Evolutionary conservation across 306 rosid species (phyloP).

Genomic region (Echinosophora koreensis): DNA sequence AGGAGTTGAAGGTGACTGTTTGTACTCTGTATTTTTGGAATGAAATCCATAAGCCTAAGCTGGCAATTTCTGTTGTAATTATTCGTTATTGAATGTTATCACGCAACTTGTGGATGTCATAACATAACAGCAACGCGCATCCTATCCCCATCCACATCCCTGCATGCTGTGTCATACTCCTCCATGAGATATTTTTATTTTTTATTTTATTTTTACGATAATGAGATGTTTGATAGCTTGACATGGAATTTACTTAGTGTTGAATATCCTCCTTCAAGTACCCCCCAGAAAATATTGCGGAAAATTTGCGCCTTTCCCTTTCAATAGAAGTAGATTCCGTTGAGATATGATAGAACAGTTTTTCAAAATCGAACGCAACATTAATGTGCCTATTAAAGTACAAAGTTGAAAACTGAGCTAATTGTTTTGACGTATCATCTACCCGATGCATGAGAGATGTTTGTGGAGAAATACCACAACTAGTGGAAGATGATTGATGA

Average conservation of each 20-base stretch:
- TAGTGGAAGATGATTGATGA: neutral
- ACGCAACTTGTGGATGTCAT: slow-evolving; percentile 41
- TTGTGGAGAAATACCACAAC: neutral
- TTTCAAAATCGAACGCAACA: neutral
- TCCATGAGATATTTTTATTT: no score
- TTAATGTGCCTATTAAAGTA: slow-evolving; percentile 1
- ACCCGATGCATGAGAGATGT: neutral
- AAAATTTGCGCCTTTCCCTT: neutral
- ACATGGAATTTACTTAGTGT: neutral
- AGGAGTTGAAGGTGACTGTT: slow-evolving; percentile 18
- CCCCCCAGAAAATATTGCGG: neutral
- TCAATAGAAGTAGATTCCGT: neutral
- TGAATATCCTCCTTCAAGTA: no score
- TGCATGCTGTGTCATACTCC: neutral
- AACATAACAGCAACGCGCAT: neutral
- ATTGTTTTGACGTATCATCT: neutral
- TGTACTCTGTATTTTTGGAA: slow-evolving; percentile 5
- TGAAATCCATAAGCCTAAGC: slow-evolving; percentile 40
- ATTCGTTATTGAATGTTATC: slow-evolving; percentile 40
- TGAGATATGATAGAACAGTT: neutral
- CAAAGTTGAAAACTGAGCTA: slow-evolving; percentile 4
- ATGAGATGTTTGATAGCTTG: neutral
- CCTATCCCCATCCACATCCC: slow-evolving; percentile 8
- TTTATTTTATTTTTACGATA: no score
- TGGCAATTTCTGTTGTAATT: slow-evolving; percentile 65